Percentiles rank a stretch among this genome's conserved stretches.
phyloP scores from a whole-genome alignment of 176 grass and related monocot genomes.

The Oryza australiensis region DNA sequence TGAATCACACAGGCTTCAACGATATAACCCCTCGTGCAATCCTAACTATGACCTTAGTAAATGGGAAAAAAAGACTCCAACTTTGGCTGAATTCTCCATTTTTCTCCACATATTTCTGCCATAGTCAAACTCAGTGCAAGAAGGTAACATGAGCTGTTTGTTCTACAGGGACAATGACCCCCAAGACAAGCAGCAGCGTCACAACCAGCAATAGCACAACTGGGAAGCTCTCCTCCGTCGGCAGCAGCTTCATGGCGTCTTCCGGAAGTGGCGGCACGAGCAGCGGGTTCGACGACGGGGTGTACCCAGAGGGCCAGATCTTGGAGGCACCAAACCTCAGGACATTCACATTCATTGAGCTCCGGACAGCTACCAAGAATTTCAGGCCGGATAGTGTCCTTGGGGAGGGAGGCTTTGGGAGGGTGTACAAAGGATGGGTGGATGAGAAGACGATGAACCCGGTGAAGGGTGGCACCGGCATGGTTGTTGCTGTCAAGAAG shows the following conservation, averaged over 20 bases:
- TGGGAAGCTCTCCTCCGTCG: constrained; percentile 54
- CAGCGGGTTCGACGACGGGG: constrained; percentile 26
- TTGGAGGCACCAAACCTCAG: constrained; percentile 73
- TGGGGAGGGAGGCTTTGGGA: constrained; percentile 68
- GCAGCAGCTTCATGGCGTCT: constrained; percentile 57
- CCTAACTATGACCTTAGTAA: neutral
- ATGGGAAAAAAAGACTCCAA: neutral
- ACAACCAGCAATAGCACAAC: constrained; percentile 68
- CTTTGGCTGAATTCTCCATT: neutral
- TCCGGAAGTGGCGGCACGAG: constrained; percentile 35
- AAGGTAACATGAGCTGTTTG: neutral
- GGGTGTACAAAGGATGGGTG: constrained; percentile 89
- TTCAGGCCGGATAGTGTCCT: constrained; percentile 68
- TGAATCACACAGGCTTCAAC: neutral
- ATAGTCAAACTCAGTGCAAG: neutral
- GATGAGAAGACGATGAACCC: constrained; percentile 86
- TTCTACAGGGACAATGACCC: constrained; percentile 47
- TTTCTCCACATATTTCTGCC: neutral
- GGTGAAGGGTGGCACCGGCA: constrained; percentile 20
- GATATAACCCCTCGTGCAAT: neutral
- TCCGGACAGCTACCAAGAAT: constrained; percentile 61
- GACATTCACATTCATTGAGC: constrained; percentile 75
- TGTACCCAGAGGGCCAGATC: constrained; percentile 51
- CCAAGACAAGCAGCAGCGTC: constrained; percentile 64
- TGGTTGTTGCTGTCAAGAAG: constrained; percentile 85